These are phyloP conservation scores for Suillus spraguei DNA, from an alignment of 768 basidiomycete genomes.

Conservation along the genomic window DNA sequence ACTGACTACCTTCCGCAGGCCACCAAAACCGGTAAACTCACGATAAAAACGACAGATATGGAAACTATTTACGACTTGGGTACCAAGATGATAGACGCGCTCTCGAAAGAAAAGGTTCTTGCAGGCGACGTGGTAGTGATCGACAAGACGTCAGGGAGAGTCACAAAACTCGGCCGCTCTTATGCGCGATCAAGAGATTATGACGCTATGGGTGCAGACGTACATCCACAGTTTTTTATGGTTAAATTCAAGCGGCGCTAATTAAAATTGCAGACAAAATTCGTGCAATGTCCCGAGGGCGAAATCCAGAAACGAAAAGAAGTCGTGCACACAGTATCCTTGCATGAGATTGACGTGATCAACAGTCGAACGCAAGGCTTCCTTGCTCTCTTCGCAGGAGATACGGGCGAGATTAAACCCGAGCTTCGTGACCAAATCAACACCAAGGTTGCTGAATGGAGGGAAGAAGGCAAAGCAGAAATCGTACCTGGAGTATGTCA, in stretches of 20 bases:
- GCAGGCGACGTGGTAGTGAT: slow-evolving; percentile 95
- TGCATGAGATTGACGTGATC: slow-evolving; percentile 99
- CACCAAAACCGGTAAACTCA: slow-evolving; percentile 96
- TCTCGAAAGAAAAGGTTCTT: slow-evolving; percentile 96
- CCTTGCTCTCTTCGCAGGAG: slow-evolving; percentile 91
- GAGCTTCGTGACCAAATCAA: slow-evolving; percentile 97
- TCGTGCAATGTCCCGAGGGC: slow-evolving; percentile 97
- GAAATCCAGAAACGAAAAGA: slow-evolving; percentile 98
- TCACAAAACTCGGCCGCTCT: slow-evolving; percentile 93
- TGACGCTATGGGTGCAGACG: slow-evolving; percentile 99
- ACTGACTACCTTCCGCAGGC: slow-evolving; percentile 53
- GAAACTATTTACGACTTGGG: slow-evolving; percentile 99
- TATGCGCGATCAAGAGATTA: slow-evolving; percentile 98
- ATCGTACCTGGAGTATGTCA: slow-evolving; percentile 89
- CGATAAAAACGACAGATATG: slow-evolving; percentile 99
- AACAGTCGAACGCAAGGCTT: slow-evolving; percentile 99
- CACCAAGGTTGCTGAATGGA: slow-evolving; percentile 95
- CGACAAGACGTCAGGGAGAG: slow-evolving; percentile 96
- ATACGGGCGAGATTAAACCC: slow-evolving; percentile 98
- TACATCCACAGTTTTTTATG: slow-evolving; percentile 42
- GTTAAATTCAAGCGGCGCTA: not conserved
- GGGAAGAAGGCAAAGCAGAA: slow-evolving; percentile 98
- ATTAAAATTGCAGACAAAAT: slow-evolving; percentile 73
- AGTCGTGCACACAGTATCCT: slow-evolving; percentile 94
- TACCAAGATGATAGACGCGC: slow-evolving; percentile 97